These are phyloP conservation scores for Hypoxylon sp. DNA, from an alignment of 2,329 filamentous ascomycete genomes.

Conservation along the genomic window DNA sequence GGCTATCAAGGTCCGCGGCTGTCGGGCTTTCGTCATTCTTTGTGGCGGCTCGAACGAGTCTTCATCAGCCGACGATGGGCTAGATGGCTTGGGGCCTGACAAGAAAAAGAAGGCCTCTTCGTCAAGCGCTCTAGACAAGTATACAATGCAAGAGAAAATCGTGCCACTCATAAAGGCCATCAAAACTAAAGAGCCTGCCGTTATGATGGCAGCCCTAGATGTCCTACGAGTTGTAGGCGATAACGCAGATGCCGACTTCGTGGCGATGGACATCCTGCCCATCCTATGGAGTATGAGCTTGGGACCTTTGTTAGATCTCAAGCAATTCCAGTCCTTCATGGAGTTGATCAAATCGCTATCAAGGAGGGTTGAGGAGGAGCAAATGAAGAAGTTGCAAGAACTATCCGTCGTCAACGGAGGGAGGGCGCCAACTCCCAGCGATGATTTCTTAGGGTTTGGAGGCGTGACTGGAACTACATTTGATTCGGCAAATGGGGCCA, in stretches of 20 bases:
- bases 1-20: conserved; percentile 90
- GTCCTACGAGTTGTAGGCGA: conserved; percentile 87
- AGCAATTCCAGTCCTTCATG: conserved; percentile 93
- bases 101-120: conserved; percentile 73
- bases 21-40: conserved; percentile 90
- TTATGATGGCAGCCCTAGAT: conserved; percentile 92
- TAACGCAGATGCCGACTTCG: conserved; percentile 87
- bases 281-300: conserved; percentile 92
- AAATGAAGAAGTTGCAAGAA: conserved; percentile 88
- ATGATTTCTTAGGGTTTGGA: conserved; percentile 80
- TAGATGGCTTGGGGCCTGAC: conserved; percentile 75
- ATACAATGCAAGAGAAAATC: conserved; percentile 98
- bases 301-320: conserved; percentile 86
- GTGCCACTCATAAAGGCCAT: conserved; percentile 90
- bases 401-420: conserved; percentile 70
- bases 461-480: conserved; percentile 72
- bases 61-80: conserved; percentile 72
- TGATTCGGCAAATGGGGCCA: conserved; percentile 63
- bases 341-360: conserved; percentile 85
- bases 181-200: conserved; percentile 97
- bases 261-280: conserved; percentile 90
- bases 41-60: conserved; percentile 79
- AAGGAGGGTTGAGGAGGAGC: conserved; percentile 85
- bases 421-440: conserved; percentile 62
- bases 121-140: conserved; percentile 91